Evolutionary conservation across 495 filamentous ascomycete genomes (phyloP).

Genomic region (Cladorrhinum samala): DNA sequence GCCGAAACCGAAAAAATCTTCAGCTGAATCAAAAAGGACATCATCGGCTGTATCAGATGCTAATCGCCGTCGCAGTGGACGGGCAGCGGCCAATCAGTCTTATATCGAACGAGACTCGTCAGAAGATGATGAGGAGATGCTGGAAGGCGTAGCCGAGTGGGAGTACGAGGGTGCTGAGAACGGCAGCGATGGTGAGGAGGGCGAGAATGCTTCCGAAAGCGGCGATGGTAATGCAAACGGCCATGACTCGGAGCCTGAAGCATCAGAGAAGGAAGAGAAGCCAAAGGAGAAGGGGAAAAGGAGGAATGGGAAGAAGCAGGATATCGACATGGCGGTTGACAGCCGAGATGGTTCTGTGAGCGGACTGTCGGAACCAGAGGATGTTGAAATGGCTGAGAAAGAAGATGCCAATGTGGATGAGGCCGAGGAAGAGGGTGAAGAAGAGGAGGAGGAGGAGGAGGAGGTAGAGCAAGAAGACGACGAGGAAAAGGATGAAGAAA

Average conservation of each 20-base stretch:
- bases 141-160: slow-evolving; percentile 50
- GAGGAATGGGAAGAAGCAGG: slow-evolving; percentile 9
- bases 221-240: slow-evolving; percentile 10
- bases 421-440: slow-evolving; percentile 23
- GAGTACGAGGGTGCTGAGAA: slow-evolving; percentile 36
- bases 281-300: slow-evolving; percentile 12
- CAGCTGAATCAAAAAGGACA: slow-evolving; percentile 4
- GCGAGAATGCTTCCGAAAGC: slow-evolving; percentile 15
- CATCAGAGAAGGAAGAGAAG: slow-evolving; percentile 6
- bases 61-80: slow-evolving; percentile 48
- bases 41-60: slow-evolving; percentile 24
- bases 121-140: slow-evolving; percentile 53
- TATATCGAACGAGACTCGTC: slow-evolving; percentile 48
- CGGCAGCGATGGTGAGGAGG: slow-evolving; percentile 4
- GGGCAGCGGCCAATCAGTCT: slow-evolving; percentile 33
- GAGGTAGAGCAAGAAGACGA: slow-evolving; percentile 13
- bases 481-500: background rate
- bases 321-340: background rate
- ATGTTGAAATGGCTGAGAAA: background rate
- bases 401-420: slow-evolving; percentile 17
- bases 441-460: slow-evolving; percentile 13
- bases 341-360: background rate
- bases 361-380: background rate
- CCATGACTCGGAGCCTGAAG: background rate
- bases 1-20: slow-evolving; percentile 6